phyloP scores from a whole-genome alignment of 2,329 filamentous ascomycete species.

The Ceratocystis cacaofunesta region DNA sequence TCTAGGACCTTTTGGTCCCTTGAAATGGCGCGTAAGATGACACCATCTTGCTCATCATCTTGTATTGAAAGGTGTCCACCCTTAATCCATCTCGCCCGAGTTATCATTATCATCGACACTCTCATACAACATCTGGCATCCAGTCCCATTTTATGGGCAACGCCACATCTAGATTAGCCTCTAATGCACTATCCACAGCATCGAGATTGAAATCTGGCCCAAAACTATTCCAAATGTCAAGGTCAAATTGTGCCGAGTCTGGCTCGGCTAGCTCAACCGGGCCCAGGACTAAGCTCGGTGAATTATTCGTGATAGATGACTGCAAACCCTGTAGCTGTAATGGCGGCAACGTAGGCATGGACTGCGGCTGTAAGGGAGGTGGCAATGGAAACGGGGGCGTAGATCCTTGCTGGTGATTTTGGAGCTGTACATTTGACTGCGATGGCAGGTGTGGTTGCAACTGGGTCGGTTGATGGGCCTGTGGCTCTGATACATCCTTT shows the following conservation, averaged over 20 bases:
- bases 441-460: background rate
- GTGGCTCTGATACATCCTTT: background rate
- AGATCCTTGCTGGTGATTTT: background rate
- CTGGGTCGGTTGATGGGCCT: background rate
- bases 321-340: background rate
- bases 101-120: background rate
- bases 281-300: background rate
- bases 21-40: background rate
- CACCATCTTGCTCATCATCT: too few species aligned
- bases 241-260: constrained; percentile 10
- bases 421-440: background rate
- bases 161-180: constrained; percentile 40
- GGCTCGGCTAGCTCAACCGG: background rate
- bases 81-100: background rate
- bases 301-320: constrained; percentile 6
- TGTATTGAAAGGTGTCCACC: background rate
- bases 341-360: background rate
- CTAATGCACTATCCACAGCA: constrained; percentile 39
- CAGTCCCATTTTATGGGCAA: constrained; percentile 39
- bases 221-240: constrained; percentile 23
- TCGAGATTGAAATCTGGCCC: constrained; percentile 40
- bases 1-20: background rate
- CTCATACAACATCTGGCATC: constrained; percentile 25
- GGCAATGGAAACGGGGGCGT: background rate
- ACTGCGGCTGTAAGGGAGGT: background rate